phyloP scores from a whole-genome alignment of 768 basidiomycete species.

The Galerina marginata region DNA sequence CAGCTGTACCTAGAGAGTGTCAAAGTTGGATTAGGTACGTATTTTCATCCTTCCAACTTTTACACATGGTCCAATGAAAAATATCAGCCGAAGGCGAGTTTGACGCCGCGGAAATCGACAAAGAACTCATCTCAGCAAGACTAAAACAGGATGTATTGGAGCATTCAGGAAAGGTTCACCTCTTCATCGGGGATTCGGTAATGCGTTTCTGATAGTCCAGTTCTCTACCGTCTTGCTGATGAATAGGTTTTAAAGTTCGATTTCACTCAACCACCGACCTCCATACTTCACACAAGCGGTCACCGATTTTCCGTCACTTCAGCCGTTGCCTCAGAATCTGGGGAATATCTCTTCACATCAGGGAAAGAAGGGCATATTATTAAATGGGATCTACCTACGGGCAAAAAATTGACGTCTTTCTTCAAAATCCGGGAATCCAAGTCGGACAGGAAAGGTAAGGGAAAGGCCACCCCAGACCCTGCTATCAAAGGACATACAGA shows the following conservation, averaged over 20 bases:
- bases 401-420: conserved; percentile 61
- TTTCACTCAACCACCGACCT: conserved; percentile 50
- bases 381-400: conserved; percentile 79
- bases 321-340: conserved; percentile 77
- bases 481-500: conserved; percentile 81
- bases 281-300: conserved; percentile 66
- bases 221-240: background rate
- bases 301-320: conserved; percentile 85
- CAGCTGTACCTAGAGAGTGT: conserved; percentile 89
- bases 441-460: conserved; percentile 60
- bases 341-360: conserved; percentile 79
- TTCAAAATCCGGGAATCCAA: conserved; percentile 54
- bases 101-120: conserved; percentile 95
- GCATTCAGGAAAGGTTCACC: conserved; percentile 85
- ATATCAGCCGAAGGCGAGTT: conserved; percentile 80
- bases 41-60: background rate
- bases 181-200: conserved; percentile 79
- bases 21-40: conserved; percentile 73
- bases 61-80: background rate
- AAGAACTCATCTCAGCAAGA: conserved; percentile 87
- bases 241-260: conserved; percentile 51
- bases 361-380: conserved; percentile 92
- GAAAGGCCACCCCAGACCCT: conserved; percentile 44
- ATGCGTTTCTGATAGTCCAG: conserved; percentile 13
- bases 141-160: conserved; percentile 92